Evolutionary conservation across 805 yeast genomes (phyloP).

Genomic region (Candida maesae): DNA sequence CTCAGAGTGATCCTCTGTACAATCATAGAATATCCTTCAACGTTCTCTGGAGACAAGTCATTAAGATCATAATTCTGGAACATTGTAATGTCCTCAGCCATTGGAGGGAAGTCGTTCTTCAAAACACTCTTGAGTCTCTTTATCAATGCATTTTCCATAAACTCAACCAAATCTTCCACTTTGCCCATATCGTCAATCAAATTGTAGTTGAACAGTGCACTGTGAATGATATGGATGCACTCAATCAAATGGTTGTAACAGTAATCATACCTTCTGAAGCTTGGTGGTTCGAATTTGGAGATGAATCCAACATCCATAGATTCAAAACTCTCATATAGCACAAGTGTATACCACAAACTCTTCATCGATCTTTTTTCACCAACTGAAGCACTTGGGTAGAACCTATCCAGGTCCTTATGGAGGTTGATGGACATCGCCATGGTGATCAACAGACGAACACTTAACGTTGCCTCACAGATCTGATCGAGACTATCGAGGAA

Average conservation of each 20-base stretch:
- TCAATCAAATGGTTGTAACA: constrained; percentile 16
- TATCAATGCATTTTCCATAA: constrained; percentile 12
- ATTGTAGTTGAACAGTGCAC: constrained; percentile 15
- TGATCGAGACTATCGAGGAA: constrained; percentile 12
- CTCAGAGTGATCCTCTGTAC: constrained; percentile 14
- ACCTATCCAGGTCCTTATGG: constrained; percentile 14
- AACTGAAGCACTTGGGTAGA: constrained; percentile 5
- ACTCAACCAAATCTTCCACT: constrained; percentile 13
- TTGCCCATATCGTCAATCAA: constrained; percentile 19
- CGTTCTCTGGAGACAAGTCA: constrained; percentile 8
- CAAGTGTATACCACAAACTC: constrained; percentile 16
- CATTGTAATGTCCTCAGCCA: constrained; percentile 6
- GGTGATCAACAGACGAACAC: constrained; percentile 9
- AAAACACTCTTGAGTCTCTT: constrained; percentile 9
- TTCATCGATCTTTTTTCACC: constrained; percentile 15
- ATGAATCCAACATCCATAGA: constrained; percentile 18
- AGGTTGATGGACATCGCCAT: constrained; percentile 12
- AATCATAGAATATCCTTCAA: constrained; percentile 9
- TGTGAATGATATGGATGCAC: constrained; percentile 12
- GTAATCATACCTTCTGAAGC: constrained; percentile 15
- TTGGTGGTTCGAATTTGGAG: constrained; percentile 17
- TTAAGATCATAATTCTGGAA: constrained; percentile 10
- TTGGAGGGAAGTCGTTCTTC: constrained; percentile 10
- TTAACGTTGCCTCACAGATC: constrained; percentile 13
- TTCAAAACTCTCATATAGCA: constrained; percentile 14